phyloP scores from a whole-genome alignment of 441 rosid species.

The Adansonia gregorii region DNA sequence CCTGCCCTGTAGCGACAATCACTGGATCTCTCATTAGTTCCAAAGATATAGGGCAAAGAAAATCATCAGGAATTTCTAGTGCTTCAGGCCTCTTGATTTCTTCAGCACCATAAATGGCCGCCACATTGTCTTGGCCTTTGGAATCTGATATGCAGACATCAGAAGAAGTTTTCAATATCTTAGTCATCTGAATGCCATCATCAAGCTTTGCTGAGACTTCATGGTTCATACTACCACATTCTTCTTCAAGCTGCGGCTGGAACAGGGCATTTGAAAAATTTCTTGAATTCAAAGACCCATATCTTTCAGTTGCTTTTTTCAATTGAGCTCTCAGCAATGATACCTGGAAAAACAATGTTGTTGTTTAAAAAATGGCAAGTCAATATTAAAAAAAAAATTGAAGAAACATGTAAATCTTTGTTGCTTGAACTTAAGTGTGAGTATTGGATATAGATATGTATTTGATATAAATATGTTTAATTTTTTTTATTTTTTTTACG shows the following conservation, averaged over 20 bases:
- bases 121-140: constrained; percentile 39
- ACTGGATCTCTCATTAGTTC: constrained; percentile 95
- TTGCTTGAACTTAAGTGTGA: no score
- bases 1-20: constrained; percentile 94
- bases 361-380: background rate
- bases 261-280: constrained; percentile 46
- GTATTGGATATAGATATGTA: no score
- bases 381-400: constrained; percentile 8
- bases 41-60: constrained; percentile 80
- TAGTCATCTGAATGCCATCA: constrained; percentile 33
- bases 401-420: background rate
- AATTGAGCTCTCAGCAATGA: constrained; percentile 74
- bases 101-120: constrained; percentile 43
- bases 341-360: constrained; percentile 64
- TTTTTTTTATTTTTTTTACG: no score
- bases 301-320: constrained; percentile 74
- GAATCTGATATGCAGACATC: constrained; percentile 41
- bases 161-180: constrained; percentile 36
- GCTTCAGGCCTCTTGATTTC: constrained; percentile 61
- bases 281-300: constrained; percentile 55
- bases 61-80: constrained; percentile 70
- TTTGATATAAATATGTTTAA: no score
- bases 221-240: constrained; percentile 37
- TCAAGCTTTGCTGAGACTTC: constrained; percentile 39
- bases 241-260: constrained; percentile 44